phyloP scores from a whole-genome alignment of 108 stramenopile genomes.

The Nannochloropsis granulata region DNA sequence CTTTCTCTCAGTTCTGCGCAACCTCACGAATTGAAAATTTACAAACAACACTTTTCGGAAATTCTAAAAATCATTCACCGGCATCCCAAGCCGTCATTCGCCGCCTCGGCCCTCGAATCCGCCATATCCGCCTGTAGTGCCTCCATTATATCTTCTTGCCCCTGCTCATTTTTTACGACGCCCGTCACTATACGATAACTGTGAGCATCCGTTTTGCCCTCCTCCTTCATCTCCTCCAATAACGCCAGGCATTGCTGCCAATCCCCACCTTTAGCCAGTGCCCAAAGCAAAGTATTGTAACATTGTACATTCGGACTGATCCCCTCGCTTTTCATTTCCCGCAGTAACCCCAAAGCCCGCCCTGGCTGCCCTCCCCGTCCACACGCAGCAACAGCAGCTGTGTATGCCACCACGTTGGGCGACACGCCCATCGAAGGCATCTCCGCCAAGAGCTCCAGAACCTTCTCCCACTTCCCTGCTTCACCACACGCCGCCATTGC shows the following conservation, averaged over 20 bases:
- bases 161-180: neutral
- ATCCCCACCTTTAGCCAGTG: neutral
- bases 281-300: neutral
- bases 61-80: too few species aligned
- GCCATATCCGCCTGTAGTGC: neutral
- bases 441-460: neutral
- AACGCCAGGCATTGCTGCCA: neutral
- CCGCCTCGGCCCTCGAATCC: neutral
- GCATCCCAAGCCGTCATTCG: too few species aligned
- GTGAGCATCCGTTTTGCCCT: neutral
- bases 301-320: neutral
- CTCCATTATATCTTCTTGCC: neutral
- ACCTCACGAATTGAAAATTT: too few species aligned
- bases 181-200: neutral
- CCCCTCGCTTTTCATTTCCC: neutral
- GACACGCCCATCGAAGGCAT: slow-evolving; percentile 8
- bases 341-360: neutral
- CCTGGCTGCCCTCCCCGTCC: neutral
- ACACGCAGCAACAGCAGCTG: slow-evolving; percentile 9
- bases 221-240: neutral
- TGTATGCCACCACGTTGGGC: slow-evolving; percentile 2
- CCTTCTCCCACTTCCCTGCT: slow-evolving; percentile 18
- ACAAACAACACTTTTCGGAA: too few species aligned
- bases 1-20: too few species aligned
- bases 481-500: slow-evolving; percentile 13